Percentiles rank a stretch among this genome's conserved stretches.
Evolutionary conservation across 371 early-diverging fungal species (phyloP).

Genomic region (Rhizopus arrhizus): DNA sequence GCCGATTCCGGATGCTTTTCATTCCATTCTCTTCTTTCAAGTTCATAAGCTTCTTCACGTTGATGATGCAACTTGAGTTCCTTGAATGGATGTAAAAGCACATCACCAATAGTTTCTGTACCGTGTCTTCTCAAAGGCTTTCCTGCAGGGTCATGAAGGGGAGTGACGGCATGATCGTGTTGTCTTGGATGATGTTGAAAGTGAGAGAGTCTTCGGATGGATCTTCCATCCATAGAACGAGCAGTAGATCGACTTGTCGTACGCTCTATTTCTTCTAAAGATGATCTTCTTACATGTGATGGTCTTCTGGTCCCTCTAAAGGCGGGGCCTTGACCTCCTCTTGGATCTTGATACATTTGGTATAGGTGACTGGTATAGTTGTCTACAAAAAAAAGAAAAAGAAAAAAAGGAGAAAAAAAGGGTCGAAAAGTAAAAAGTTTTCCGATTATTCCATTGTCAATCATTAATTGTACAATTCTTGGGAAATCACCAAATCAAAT

Average conservation of each 20-base stretch:
- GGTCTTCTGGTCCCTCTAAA: background rate
- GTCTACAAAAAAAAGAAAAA: background rate
- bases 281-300: background rate
- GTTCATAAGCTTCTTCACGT: slow-evolving; percentile 38
- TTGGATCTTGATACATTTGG: background rate
- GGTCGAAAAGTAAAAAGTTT: background rate
- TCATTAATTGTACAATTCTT: background rate
- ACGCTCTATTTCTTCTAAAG: background rate
- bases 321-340: background rate
- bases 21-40: slow-evolving; percentile 38
- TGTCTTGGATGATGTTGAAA: background rate
- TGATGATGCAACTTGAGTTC: slow-evolving; percentile 39
- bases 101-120: slow-evolving; percentile 51
- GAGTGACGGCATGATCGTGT: slow-evolving; percentile 6
- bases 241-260: background rate
- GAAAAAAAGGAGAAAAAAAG: background rate
- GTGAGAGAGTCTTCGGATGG: background rate
- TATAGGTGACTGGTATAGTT: background rate
- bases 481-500: background rate
- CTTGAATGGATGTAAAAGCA: slow-evolving; percentile 41
- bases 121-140: slow-evolving; percentile 42
- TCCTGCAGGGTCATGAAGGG: slow-evolving; percentile 39
- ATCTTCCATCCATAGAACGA: background rate
- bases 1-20: slow-evolving; percentile 37
- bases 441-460: background rate